Conservation (phyloP, 345 rosid genomes). For the Syzygium aqueum region DNA sequence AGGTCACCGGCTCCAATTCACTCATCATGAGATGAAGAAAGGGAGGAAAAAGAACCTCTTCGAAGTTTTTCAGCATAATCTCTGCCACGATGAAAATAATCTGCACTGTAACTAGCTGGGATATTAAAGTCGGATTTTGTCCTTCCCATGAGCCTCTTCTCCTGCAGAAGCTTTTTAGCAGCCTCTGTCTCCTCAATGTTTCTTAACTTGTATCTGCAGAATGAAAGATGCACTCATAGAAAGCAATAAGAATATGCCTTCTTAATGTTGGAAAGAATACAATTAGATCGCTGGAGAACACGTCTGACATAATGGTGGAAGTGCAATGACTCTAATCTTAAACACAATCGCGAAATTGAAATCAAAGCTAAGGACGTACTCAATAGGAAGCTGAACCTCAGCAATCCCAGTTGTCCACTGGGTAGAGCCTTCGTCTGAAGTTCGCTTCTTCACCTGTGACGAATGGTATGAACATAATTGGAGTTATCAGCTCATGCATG, state of each 20-base stretch:
- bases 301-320: neutral
- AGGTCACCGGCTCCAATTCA: neutral
- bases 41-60: slow-evolving; percentile 42
- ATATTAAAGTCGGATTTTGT: slow-evolving; percentile 65
- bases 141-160: slow-evolving; percentile 73
- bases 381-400: slow-evolving; percentile 92
- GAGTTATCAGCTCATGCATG: neutral
- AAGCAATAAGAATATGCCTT: neutral
- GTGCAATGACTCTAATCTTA: neutral
- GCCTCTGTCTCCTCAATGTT: slow-evolving; percentile 99
- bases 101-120: slow-evolving; percentile 95
- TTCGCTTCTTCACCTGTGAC: slow-evolving; percentile 67
- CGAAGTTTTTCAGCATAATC: slow-evolving; percentile 95
- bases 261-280: neutral
- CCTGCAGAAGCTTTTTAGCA: slow-evolving; percentile 94
- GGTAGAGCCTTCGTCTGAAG: slow-evolving; percentile 94
- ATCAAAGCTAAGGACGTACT: slow-evolving; percentile 29
- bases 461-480: neutral
- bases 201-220: slow-evolving; percentile 70
- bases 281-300: neutral
- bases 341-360: neutral
- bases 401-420: slow-evolving; percentile 99
- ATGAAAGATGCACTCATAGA: neutral
- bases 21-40: neutral
- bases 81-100: slow-evolving; percentile 85